Conservation (phyloP, 306 rosid species). For the Pterocarpus macrocarpus region DNA sequence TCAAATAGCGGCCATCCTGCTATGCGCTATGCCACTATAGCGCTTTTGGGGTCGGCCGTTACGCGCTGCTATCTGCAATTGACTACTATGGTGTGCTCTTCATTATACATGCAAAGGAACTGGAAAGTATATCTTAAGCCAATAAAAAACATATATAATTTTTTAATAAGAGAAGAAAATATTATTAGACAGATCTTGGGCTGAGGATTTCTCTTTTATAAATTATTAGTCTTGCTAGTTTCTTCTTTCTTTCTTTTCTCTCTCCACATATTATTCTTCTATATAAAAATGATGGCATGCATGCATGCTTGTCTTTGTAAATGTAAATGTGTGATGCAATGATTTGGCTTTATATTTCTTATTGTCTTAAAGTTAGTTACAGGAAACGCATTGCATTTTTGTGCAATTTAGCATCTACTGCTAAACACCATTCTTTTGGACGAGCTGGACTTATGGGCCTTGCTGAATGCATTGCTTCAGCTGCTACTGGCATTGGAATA, state of each 20-base stretch:
- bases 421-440: constrained; percentile 77
- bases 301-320: constrained; percentile 31
- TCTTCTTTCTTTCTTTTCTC: not conserved
- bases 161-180: not conserved
- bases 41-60: too few relatives aligned
- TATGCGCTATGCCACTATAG: too few relatives aligned
- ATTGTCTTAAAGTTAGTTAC: constrained; percentile 54
- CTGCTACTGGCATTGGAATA: constrained; percentile 60
- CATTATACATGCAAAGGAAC: not conserved
- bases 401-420: constrained; percentile 75
- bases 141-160: not conserved
- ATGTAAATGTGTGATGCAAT: constrained; percentile 14
- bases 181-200: not conserved
- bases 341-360: constrained; percentile 48
- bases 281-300: not conserved
- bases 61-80: too few relatives aligned
- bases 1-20: too few relatives aligned
- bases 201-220: not conserved
- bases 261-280: not conserved
- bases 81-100: too few relatives aligned
- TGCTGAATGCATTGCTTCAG: constrained; percentile 89
- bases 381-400: constrained; percentile 73
- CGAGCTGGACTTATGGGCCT: constrained; percentile 92
- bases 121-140: not conserved
- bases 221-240: not conserved